Conservation (phyloP, 768 basidiomycete genomes). For the Leucosporidium yakuticum region DNA sequence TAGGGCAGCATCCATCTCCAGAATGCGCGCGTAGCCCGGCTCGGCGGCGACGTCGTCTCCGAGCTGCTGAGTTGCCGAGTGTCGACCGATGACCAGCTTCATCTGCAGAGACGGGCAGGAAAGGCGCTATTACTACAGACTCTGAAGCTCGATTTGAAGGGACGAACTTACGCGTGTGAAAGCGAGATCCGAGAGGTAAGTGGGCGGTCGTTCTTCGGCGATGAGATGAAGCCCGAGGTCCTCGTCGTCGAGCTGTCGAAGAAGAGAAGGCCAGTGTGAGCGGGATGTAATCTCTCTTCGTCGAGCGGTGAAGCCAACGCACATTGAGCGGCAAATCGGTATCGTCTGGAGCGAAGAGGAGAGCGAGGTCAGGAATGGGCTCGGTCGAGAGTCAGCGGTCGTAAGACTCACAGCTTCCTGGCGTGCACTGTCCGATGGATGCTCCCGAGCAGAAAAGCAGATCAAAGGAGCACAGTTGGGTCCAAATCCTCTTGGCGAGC, state of each 20-base stretch:
- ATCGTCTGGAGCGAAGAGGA: neutral
- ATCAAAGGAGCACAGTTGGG: neutral
- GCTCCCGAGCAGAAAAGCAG: neutral
- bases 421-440: neutral
- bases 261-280: no score
- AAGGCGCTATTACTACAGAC: no score
- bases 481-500: constrained; percentile 13
- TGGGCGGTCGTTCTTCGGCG: neutral
- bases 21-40: neutral
- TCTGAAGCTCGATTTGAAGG: no score
- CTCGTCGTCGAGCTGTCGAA: neutral
- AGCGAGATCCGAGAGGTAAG: neutral
- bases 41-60: neutral
- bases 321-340: neutral
- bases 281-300: no score
- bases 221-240: neutral
- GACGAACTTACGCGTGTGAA: neutral
- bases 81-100: neutral
- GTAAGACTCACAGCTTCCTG: neutral
- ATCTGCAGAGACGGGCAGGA: neutral
- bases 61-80: neutral
- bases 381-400: neutral
- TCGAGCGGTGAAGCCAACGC: no score
- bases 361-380: neutral
- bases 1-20: neutral